Evolutionary conservation across 805 yeast species (phyloP).

Genomic region (Ogataea populi-albae): DNA sequence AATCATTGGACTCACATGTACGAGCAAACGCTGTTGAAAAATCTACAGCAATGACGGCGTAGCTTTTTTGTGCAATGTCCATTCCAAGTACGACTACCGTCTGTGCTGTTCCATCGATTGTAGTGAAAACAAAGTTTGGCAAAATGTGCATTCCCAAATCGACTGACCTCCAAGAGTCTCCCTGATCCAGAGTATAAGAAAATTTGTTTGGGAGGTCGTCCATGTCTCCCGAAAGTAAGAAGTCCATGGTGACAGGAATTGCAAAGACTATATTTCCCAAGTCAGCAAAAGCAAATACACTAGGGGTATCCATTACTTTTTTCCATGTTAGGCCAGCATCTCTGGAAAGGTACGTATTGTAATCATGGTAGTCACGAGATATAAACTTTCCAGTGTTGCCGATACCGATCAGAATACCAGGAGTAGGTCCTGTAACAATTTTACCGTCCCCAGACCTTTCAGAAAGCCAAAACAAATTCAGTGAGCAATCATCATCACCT

Average conservation of each 20-base stretch:
- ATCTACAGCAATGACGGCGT: conserved; percentile 42
- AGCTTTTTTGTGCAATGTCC: conserved; percentile 12
- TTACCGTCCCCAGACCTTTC: conserved; percentile 41
- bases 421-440: conserved; percentile 49
- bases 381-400: conserved; percentile 78
- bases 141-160: conserved; percentile 41
- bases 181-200: conserved; percentile 68
- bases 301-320: conserved; percentile 49
- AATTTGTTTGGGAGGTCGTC: conserved; percentile 30
- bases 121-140: conserved; percentile 35
- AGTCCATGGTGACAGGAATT: conserved; percentile 37
- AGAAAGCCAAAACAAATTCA: conserved; percentile 36
- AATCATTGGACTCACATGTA: conserved; percentile 48
- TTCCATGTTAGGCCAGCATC: conserved; percentile 81
- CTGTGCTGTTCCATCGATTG: conserved; percentile 68
- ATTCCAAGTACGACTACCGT: conserved; percentile 53
- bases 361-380: conserved; percentile 20
- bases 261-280: conserved; percentile 72
- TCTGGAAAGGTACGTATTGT: conserved; percentile 57
- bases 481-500: conserved; percentile 46
- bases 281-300: conserved; percentile 65
- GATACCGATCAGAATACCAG: conserved; percentile 57
- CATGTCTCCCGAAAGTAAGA: conserved; percentile 24
- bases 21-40: conserved; percentile 53
- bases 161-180: conserved; percentile 56